A percentile compares a stretch with the other conserved stretches of the same genome.
Evolutionary conservation across 164 flowering plant genomes (phyloP).

Genomic region (Kingdonia uniflora): DNA sequence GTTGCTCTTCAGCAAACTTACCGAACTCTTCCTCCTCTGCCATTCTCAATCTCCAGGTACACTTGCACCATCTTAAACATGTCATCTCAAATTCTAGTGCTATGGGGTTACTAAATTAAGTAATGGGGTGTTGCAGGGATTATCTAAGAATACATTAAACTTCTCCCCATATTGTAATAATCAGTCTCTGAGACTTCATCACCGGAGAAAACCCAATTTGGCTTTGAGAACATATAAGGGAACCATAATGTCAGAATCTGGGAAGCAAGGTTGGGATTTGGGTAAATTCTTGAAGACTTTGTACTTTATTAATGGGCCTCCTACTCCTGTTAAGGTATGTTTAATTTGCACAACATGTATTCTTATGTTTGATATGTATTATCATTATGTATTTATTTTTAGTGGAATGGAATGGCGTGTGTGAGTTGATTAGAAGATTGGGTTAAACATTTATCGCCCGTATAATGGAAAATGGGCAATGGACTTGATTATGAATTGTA

Average conservation of each 20-base stretch:
- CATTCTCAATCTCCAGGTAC: background rate
- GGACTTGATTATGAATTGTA: too few relatives aligned
- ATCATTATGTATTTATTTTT: background rate
- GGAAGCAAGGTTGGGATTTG: conserved; percentile 69
- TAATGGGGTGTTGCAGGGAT: conserved; percentile 29
- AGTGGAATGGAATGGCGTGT: background rate
- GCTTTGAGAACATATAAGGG: conserved; percentile 23
- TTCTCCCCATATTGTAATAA: conserved; percentile 16
- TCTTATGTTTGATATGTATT: background rate
- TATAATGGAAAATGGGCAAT: too few relatives aligned
- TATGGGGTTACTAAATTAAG: too few relatives aligned
- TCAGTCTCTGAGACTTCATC: conserved; percentile 13
- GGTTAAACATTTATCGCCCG: too few relatives aligned
- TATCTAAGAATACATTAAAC: conserved; percentile 13
- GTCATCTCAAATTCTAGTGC: too few relatives aligned
- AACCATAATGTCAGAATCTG: conserved; percentile 35
- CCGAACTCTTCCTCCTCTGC: background rate
- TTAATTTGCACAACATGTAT: background rate
- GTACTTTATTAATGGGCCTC: conserved; percentile 82
- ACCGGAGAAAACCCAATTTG: conserved; percentile 10
- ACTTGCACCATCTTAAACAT: too few relatives aligned
- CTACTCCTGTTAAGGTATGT: conserved; percentile 80
- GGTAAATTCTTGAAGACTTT: conserved; percentile 84
- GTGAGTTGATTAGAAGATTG: too few relatives aligned
- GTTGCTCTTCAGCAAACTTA: background rate